Percentiles rank a stretch among this genome's conserved stretches.
These are phyloP conservation scores for Paraphaeosphaeria sporulosa DNA, from an alignment of 2,329 filamentous ascomycete species.

Conservation along the genomic window DNA sequence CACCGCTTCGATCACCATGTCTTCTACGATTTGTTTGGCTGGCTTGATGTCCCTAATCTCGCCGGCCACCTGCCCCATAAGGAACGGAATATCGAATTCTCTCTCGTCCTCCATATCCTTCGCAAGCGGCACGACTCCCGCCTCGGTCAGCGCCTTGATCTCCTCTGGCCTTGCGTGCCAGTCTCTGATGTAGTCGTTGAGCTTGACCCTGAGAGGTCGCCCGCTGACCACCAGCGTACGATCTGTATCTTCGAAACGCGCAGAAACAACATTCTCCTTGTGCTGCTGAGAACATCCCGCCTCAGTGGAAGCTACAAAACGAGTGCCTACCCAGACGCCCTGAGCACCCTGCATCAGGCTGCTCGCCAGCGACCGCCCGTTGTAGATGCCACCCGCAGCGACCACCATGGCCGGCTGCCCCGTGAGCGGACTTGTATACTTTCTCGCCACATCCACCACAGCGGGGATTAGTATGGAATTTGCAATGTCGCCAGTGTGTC, in stretches of 20 bases:
- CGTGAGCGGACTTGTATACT: constrained; percentile 74
- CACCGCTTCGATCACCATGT: constrained; percentile 72
- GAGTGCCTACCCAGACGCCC: constrained; percentile 93
- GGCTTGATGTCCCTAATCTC: constrained; percentile 80
- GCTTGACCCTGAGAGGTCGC: constrained; percentile 78
- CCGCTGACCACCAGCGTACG: constrained; percentile 84
- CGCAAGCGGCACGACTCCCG: constrained; percentile 81
- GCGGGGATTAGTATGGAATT: constrained; percentile 87
- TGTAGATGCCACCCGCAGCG: constrained; percentile 86
- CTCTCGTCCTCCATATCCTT: constrained; percentile 83
- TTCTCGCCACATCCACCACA: constrained; percentile 81
- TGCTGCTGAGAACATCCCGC: constrained; percentile 82
- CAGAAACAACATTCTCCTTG: constrained; percentile 83
- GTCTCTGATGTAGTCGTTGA: constrained; percentile 81
- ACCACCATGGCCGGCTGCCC: constrained; percentile 80
- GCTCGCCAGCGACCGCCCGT: constrained; percentile 81
- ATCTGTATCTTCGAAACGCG: constrained; percentile 79
- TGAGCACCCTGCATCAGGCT: constrained; percentile 86
- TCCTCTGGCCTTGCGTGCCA: constrained; percentile 82
- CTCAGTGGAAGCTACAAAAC: constrained; percentile 85
- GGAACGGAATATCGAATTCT: constrained; percentile 83
- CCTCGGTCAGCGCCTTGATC: constrained; percentile 76
- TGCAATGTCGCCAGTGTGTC: constrained; percentile 88
- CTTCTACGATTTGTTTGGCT: constrained; percentile 82
- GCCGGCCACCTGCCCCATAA: constrained; percentile 94